Base-by-base conservation (phyloP, 768 basidiomycete genomes). In the Auricularia sp. region DNA sequence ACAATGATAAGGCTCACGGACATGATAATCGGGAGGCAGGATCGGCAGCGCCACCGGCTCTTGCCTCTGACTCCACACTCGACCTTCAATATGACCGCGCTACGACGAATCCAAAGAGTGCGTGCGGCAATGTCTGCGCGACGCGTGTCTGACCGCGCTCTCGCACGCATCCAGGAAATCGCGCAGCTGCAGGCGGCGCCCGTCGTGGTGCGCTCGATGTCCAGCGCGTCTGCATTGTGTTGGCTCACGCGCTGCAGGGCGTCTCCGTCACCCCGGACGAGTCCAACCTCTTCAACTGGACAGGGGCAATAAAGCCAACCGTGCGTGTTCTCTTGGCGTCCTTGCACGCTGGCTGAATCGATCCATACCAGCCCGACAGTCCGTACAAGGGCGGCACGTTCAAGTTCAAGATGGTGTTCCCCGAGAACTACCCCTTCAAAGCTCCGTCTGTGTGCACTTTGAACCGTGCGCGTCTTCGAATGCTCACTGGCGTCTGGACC, bases 381-480 rank as follows among this genome's bases (percentile, higher is more conserved):
- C 92, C 91, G 0, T 93, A 93, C 81, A 90, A 87, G 74, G 83
- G 81, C 62, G 91, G 92, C 60, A 90, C 83, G 0, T 93, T 91
- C 75, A 79, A 83, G 68, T 92, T 92, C 74, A 86, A 76, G 44
- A 72, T 93, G 12, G 75, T 77, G n/a, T 77, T 93, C n/a, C 90
- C 91, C 1, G 69, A 79, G n/a, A 87, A 84, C 73, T 93, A 87
- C 68, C 91, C 92, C 7, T 93, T 93, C 84, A 93, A 93, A 74
- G 84, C 92, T 3, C 91, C 91, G 43, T 79, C 81, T 64, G 90
- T 91, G 75, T 69, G 79, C 66, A 14, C 66, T 54, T 4, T 61
- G 35, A 23, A 39, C n/a, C n/a, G n/a, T 47, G 11, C 61, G 61
- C 35, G 54, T 43, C 34, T 51, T 39, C 62, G 51, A 62, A 64